Conservation (phyloP, 768 basidiomycete genomes). For the Podaxis carcinomalis region DNA sequence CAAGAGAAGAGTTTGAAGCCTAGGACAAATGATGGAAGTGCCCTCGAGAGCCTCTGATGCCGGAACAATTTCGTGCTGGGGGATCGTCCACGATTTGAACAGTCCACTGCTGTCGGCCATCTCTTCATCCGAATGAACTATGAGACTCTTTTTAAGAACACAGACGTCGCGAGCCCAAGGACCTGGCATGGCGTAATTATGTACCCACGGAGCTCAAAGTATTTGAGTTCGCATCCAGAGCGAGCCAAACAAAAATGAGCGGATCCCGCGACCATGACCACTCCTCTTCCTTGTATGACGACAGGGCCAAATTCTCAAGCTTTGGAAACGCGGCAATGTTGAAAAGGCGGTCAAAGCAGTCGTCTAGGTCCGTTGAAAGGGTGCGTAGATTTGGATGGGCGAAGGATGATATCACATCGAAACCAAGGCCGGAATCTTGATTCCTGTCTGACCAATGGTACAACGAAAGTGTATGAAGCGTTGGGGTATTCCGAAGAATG, state of each 20-base stretch:
- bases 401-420: neutral
- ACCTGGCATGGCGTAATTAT: neutral
- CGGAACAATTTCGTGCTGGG: neutral
- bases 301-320: neutral
- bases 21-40: neutral
- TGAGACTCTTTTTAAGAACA: neutral
- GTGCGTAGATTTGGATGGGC: neutral
- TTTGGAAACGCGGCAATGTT: neutral
- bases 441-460: too few species aligned
- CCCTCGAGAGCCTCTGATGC: too few species aligned
- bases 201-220: neutral
- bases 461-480: neutral
- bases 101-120: neutral
- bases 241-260: neutral
- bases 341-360: neutral
- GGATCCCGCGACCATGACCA: neutral
- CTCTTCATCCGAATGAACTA: neutral
- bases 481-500: neutral
- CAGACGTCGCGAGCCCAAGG: neutral
- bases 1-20: neutral
- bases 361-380: neutral
- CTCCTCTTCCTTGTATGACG: neutral
- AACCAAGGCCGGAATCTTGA: too few species aligned
- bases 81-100: neutral
- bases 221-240: neutral